Evolutionary conservation across 371 early-diverging fungal species (phyloP).

Genomic region (Zychaea mexicana): DNA sequence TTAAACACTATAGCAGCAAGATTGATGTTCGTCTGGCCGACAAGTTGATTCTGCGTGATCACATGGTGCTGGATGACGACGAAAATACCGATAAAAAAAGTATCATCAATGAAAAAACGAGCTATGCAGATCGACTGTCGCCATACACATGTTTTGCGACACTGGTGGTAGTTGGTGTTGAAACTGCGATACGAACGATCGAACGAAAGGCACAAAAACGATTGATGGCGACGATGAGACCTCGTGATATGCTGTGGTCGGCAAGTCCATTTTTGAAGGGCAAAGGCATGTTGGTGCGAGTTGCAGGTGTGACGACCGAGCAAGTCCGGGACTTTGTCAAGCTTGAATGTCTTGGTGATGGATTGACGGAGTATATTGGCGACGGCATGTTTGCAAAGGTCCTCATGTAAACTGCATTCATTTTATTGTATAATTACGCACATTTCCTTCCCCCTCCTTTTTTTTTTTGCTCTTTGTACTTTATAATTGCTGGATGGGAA

Average conservation of each 20-base stretch:
- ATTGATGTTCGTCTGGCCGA: slow-evolving; percentile 56
- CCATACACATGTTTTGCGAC: slow-evolving; percentile 54
- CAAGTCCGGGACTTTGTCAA: slow-evolving; percentile 50
- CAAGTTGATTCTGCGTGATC: slow-evolving; percentile 58
- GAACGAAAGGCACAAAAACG: slow-evolving; percentile 30
- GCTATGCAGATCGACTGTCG: slow-evolving; percentile 36
- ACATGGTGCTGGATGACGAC: slow-evolving; percentile 59
- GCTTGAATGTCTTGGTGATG: slow-evolving; percentile 30
- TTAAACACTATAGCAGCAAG: slow-evolving; percentile 63
- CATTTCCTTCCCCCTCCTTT: too few relatives aligned
- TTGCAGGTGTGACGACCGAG: slow-evolving; percentile 50
- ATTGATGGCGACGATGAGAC: slow-evolving; percentile 27
- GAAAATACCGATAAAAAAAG: slow-evolving; percentile 1
- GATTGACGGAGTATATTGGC: slow-evolving; percentile 34
- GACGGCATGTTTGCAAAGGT: slow-evolving; percentile 49
- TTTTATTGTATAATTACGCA: too few relatives aligned
- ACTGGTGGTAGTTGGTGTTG: slow-evolving; percentile 30
- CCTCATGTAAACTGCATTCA: slow-evolving; percentile 35
- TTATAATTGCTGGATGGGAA: too few relatives aligned
- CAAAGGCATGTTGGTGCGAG: slow-evolving; percentile 38
- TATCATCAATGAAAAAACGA: slow-evolving; percentile 17
- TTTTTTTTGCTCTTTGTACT: too few relatives aligned
- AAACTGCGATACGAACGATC: slow-evolving; percentile 7
- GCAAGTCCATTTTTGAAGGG: slow-evolving; percentile 32
- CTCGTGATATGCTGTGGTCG: slow-evolving; percentile 35